Evolutionary conservation across 306 rosid genomes (phyloP).

Genomic region (Acacia confusa): DNA sequence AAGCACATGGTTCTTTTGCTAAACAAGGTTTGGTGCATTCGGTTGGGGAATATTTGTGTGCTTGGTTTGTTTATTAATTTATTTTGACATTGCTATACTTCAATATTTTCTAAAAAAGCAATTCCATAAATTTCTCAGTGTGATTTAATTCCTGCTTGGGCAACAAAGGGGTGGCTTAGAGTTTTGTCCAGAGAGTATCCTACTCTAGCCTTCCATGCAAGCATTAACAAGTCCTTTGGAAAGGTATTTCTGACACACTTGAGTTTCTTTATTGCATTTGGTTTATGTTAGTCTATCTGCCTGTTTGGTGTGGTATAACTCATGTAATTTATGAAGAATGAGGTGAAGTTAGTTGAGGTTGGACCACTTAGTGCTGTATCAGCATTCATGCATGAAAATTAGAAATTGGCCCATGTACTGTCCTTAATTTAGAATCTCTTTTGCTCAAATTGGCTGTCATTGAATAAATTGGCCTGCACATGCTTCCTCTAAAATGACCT

Average conservation of each 20-base stretch:
- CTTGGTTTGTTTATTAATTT: background rate
- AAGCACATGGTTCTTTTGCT: conserved; percentile 86
- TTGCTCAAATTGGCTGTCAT: background rate
- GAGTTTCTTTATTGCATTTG: conserved; percentile 6
- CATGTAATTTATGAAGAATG: background rate
- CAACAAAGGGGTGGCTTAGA: conserved; percentile 91
- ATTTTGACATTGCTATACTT: background rate
- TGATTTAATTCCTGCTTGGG: conserved; percentile 91
- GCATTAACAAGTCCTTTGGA: conserved; percentile 93
- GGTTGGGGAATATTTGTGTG: background rate
- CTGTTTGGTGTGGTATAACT: background rate
- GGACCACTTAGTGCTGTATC: background rate
- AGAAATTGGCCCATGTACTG: background rate
- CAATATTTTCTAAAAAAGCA: background rate
- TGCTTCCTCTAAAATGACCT: background rate
- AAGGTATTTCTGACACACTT: conserved; percentile 59
- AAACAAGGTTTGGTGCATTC: conserved; percentile 63
- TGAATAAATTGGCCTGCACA: background rate
- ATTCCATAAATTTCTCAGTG: conserved; percentile 50
- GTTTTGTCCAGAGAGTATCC: conserved; percentile 82
- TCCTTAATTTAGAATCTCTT: background rate
- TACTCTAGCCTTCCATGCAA: conserved; percentile 93
- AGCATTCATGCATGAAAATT: background rate
- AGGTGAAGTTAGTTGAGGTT: background rate
- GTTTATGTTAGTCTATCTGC: conserved; percentile 6